A percentile compares a stretch with the other conserved stretches of the same genome.
phyloP scores from a whole-genome alignment of 2,329 filamentous ascomycete genomes.

The Aphanoascus verrucosus region DNA sequence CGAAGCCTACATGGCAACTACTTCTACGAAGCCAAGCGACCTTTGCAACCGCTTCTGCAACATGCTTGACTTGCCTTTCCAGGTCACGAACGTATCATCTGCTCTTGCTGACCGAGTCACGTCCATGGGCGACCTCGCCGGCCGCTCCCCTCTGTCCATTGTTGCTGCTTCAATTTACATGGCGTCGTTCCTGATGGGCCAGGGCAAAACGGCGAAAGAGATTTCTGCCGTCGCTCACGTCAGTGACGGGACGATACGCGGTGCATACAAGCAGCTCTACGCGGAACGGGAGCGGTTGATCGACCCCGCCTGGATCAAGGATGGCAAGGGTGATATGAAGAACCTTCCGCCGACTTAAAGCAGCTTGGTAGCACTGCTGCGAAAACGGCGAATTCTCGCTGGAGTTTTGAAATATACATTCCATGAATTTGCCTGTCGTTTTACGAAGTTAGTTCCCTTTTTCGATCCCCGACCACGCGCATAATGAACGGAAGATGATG shows the following conservation, averaged over 20 bases:
- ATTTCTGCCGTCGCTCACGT: constrained; percentile 79
- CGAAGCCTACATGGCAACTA: constrained; percentile 58
- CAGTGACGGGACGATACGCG: constrained; percentile 93
- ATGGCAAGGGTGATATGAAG: constrained; percentile 58
- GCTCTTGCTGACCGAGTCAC: constrained; percentile 68
- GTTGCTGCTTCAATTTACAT: constrained; percentile 96
- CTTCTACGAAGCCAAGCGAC: constrained; percentile 68
- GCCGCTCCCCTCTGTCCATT: constrained; percentile 85
- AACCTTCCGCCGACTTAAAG: constrained; percentile 48
- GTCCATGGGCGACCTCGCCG: constrained; percentile 68
- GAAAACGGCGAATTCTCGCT: neutral
- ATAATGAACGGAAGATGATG: neutral
- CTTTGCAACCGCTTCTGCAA: constrained; percentile 86
- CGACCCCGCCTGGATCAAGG: constrained; percentile 61
- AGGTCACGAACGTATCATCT: constrained; percentile 69
- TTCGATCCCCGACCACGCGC: neutral
- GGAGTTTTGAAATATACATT: constrained; percentile 4
- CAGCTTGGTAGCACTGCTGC: neutral
- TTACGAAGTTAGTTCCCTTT: neutral
- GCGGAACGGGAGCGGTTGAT: constrained; percentile 62
- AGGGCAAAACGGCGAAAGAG: constrained; percentile 69
- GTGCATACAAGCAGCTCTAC: constrained; percentile 83
- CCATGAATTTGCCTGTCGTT: neutral
- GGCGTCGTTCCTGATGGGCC: constrained; percentile 74
- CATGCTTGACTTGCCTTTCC: constrained; percentile 62